Conservation (phyloP, 768 basidiomycete genomes). For the Terana coerulea region DNA sequence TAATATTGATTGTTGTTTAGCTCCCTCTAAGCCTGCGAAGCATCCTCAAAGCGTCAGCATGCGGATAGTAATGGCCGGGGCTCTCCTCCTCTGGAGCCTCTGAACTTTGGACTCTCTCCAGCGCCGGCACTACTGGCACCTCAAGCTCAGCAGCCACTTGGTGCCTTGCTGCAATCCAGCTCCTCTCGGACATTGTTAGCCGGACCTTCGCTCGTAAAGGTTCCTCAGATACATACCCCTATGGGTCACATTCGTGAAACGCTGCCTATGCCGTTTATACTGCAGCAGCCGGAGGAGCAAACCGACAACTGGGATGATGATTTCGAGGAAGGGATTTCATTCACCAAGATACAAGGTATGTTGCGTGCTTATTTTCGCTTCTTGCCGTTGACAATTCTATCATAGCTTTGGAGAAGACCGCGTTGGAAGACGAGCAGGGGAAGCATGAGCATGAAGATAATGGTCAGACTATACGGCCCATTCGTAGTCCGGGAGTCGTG, state of each 20-base stretch:
- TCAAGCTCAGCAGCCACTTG: not conserved
- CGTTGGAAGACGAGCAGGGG: conserved; percentile 44
- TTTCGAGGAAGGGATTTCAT: conserved; percentile 90
- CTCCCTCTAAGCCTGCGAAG: conserved; percentile 73
- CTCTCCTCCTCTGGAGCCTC: conserved; percentile 31
- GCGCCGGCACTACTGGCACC: conserved; percentile 15
- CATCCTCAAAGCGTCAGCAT: conserved; percentile 42
- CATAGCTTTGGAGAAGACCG: conserved; percentile 58
- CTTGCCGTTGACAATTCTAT: not conserved
- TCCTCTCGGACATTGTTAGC: not conserved
- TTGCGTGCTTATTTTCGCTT: not conserved
- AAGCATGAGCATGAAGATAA: conserved; percentile 62
- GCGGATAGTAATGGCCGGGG: conserved; percentile 30
- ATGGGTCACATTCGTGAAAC: conserved; percentile 25
- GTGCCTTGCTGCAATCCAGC: conserved; percentile 10
- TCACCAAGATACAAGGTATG: conserved; percentile 74
- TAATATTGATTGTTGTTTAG: conserved; percentile 32
- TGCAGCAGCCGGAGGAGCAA: conserved; percentile 78
- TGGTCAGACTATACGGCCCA: conserved; percentile 76
- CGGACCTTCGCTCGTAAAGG: no score
- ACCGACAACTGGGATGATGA: conserved; percentile 99
- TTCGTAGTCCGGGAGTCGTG: conserved; percentile 54
- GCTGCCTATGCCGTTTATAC: conserved; percentile 58
- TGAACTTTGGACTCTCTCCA: conserved; percentile 15
- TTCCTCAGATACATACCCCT: conserved; percentile 12